Percentiles rank a stretch among this genome's conserved stretches.
Evolutionary conservation across 345 rosid genomes (phyloP).

Genomic region (Hirschfeldia incana): DNA sequence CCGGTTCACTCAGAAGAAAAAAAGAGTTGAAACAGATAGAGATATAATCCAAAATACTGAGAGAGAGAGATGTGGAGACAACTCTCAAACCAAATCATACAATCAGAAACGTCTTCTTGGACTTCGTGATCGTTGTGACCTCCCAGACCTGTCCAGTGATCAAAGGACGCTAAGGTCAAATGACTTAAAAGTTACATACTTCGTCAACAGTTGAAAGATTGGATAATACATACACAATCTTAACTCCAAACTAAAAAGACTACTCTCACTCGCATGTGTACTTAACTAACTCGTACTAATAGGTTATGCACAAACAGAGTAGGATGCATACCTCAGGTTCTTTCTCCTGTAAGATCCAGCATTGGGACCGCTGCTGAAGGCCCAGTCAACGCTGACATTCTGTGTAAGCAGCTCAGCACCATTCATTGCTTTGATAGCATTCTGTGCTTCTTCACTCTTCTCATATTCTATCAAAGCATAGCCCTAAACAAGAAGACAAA

Average conservation of each 20-base stretch:
- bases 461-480: slow-evolving; percentile 79
- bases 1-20: slow-evolving; percentile 2
- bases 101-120: slow-evolving; percentile 74
- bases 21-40: slow-evolving; percentile 21
- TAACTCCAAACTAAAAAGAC: background rate
- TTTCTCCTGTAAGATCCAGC: slow-evolving; percentile 52
- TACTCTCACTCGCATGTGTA: background rate
- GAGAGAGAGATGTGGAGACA: slow-evolving; percentile 9
- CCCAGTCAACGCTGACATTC: slow-evolving; percentile 70
- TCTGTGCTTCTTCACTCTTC: slow-evolving; percentile 72
- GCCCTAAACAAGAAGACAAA: slow-evolving; percentile 49
- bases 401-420: slow-evolving; percentile 62
- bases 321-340: slow-evolving; percentile 57
- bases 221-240: background rate
- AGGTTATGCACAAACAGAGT: background rate
- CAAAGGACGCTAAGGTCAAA: slow-evolving; percentile 1
- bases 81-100: slow-evolving; percentile 29
- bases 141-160: slow-evolving; percentile 51
- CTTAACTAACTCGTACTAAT: background rate
- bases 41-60: slow-evolving; percentile 21
- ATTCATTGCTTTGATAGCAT: slow-evolving; percentile 60
- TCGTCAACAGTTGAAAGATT: background rate
- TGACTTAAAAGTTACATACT: background rate
- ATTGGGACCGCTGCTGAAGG: slow-evolving; percentile 71
- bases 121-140: slow-evolving; percentile 72